Percentiles rank a stretch among this genome's conserved stretches.
Evolutionary conservation across 768 basidiomycete genomes (phyloP).

Genomic region (Cubamyces sp.): DNA sequence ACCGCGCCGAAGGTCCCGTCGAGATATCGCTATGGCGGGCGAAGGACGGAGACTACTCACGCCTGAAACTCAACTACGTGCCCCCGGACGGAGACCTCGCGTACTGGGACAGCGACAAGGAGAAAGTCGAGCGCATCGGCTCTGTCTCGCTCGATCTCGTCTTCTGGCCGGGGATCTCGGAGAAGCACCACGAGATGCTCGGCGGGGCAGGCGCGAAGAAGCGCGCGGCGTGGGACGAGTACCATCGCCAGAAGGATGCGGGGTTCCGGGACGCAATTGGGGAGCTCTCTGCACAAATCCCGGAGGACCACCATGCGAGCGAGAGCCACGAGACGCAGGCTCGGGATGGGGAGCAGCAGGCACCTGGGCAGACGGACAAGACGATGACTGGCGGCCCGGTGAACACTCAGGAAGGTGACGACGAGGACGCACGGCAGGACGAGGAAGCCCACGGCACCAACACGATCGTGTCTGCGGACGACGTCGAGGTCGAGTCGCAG

Average conservation of each 20-base stretch:
- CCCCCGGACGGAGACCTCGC: constrained; percentile 35
- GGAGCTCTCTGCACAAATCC: constrained; percentile 15
- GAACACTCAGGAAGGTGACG: constrained; percentile 21
- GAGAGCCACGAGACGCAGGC: constrained; percentile 25
- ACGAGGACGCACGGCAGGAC: constrained; percentile 12
- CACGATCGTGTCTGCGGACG: constrained; percentile 22
- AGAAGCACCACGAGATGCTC: constrained; percentile 31
- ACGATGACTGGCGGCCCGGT: constrained; percentile 25
- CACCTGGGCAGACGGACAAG: constrained; percentile 5
- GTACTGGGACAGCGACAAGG: constrained; percentile 34
- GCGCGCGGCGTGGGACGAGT: constrained; percentile 36
- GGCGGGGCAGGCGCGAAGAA: constrained; percentile 28
- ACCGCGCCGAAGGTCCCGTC: constrained; percentile 50
- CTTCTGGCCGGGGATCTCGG: constrained; percentile 37
- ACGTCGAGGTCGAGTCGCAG: constrained; percentile 18
- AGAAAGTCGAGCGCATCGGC: constrained; percentile 33
- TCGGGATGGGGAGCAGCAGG: constrained; percentile 8
- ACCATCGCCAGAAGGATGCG: constrained; percentile 27
- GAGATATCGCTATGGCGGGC: constrained; percentile 46
- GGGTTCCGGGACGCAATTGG: constrained; percentile 31
- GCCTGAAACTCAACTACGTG: constrained; percentile 39
- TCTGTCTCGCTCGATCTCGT: constrained; percentile 31
- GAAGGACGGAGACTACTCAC: constrained; percentile 34
- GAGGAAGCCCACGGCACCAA: constrained; percentile 20
- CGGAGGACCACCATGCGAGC: constrained; percentile 24